Conservation (phyloP, 148 eudicot genomes). For the Rhododendron simsii region DNA sequence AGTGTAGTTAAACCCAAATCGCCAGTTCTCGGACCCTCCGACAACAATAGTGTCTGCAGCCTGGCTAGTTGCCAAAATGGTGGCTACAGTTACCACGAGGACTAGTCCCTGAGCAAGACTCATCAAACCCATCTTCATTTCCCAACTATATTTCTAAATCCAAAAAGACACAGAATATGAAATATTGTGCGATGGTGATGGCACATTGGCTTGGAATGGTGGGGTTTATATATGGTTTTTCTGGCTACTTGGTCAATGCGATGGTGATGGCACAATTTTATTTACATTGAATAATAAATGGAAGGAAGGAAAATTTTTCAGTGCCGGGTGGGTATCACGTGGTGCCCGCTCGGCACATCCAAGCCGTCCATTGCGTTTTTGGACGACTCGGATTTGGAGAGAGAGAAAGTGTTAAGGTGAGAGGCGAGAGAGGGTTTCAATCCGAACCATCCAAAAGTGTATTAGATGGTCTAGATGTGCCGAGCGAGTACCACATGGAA, state of each 20-base stretch:
- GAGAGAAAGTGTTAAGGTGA: too few relatives aligned
- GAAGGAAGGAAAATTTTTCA: too few relatives aligned
- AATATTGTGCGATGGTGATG: not conserved
- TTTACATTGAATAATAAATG: not conserved
- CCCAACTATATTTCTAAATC: not conserved
- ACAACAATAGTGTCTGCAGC: slow-evolving; percentile 11
- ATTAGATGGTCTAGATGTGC: rapidly evolving
- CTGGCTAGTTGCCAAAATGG: slow-evolving; percentile 5
- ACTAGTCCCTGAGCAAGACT: not conserved
- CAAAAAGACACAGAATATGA: not conserved
- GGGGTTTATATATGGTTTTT: slow-evolving; percentile 8
- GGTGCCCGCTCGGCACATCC: too few relatives aligned
- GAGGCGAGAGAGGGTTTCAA: too few relatives aligned
- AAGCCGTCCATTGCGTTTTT: too few relatives aligned
- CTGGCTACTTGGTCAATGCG: not conserved
- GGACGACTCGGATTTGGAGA: too few relatives aligned
- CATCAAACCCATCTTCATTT: not conserved
- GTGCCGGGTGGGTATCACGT: too few relatives aligned
- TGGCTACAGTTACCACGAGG: not conserved
- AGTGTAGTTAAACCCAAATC: slow-evolving; percentile 15
- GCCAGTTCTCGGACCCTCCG: slow-evolving; percentile 19
- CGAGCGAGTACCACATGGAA: too few relatives aligned
- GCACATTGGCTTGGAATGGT: not conserved
- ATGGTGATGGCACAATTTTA: too few relatives aligned
- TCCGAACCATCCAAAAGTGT: too few relatives aligned